phyloP scores from a whole-genome alignment of 805 yeast species.

The Starmerella apicola region DNA sequence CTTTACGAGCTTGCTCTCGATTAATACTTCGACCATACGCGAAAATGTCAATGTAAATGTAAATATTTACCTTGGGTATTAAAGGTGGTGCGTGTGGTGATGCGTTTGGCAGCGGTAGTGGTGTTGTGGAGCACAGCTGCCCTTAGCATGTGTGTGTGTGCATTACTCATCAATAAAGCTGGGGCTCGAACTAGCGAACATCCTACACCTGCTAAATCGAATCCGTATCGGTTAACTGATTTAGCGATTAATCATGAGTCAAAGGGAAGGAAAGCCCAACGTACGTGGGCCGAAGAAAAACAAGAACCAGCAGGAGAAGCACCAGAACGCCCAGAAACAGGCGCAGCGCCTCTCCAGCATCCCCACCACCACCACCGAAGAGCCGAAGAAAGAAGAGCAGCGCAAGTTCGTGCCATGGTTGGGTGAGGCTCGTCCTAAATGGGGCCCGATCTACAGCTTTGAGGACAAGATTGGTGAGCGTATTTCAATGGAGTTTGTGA shows the following conservation, averaged over 20 bases:
- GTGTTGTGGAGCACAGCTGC: too few relatives aligned
- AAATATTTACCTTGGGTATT: background rate
- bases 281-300: conserved; percentile 1
- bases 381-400: conserved; percentile 23
- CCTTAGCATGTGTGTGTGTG: too few relatives aligned
- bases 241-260: too few relatives aligned
- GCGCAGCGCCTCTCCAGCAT: too few relatives aligned
- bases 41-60: too few relatives aligned
- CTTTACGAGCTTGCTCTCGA: conserved; percentile 51
- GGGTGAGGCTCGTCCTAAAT: conserved; percentile 61
- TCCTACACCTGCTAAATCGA: too few relatives aligned
- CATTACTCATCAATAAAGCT: too few relatives aligned
- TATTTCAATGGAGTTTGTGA: conserved; percentile 67
- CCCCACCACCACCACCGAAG: too few relatives aligned
- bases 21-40: conserved; percentile 9
- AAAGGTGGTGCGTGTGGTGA: too few relatives aligned
- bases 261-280: background rate
- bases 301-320: conserved; percentile 1
- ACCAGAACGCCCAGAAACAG: background rate
- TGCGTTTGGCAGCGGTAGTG: too few relatives aligned
- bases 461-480: conserved; percentile 60
- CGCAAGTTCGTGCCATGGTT: conserved; percentile 23
- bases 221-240: too few relatives aligned
- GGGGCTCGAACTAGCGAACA: too few relatives aligned
- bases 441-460: conserved; percentile 78